Conservation (phyloP, 805 yeast genomes). For the Kazachstania viticola region DNA sequence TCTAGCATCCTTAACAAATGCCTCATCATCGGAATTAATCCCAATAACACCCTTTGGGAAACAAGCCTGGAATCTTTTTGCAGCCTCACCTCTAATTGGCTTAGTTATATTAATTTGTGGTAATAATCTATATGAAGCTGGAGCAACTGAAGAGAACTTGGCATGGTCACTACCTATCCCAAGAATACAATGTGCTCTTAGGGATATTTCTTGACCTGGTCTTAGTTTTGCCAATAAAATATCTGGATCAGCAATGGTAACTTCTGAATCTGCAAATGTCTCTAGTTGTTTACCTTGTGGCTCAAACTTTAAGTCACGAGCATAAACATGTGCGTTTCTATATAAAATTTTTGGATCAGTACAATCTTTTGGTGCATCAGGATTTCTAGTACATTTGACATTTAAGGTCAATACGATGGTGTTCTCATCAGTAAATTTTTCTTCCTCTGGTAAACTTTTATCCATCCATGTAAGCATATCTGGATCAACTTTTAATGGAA, state of each 20-base stretch:
- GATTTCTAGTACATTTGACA: slow-evolving; percentile 74
- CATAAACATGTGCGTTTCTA: slow-evolving; percentile 78
- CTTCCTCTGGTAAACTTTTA: slow-evolving; percentile 46
- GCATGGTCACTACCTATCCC: slow-evolving; percentile 96
- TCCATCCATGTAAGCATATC: slow-evolving; percentile 82
- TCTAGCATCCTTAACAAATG: slow-evolving; percentile 79
- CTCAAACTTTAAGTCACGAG: slow-evolving; percentile 77
- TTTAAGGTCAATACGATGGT: slow-evolving; percentile 77
- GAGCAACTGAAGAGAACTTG: slow-evolving; percentile 92
- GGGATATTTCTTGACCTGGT: slow-evolving; percentile 92
- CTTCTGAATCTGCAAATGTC: slow-evolving; percentile 52
- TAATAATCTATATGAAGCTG: slow-evolving; percentile 88
- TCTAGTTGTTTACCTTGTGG: slow-evolving; percentile 84
- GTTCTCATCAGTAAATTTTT: slow-evolving; percentile 73
- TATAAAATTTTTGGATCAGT: slow-evolving; percentile 78
- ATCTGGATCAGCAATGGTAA: slow-evolving; percentile 76
- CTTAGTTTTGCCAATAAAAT: slow-evolving; percentile 84
- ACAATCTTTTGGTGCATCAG: slow-evolving; percentile 65
- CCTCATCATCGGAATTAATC: slow-evolving; percentile 53
- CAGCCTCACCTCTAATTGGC: slow-evolving; percentile 68
- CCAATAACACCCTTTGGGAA: slow-evolving; percentile 91
- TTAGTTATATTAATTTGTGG: slow-evolving; percentile 72
- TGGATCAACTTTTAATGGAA: slow-evolving; percentile 86
- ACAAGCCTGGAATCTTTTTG: slow-evolving; percentile 72
- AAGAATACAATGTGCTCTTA: slow-evolving; percentile 80